These are phyloP conservation scores for Penicillium sumatraense DNA, from an alignment of 2,329 filamentous ascomycete species.

Conservation along the genomic window DNA sequence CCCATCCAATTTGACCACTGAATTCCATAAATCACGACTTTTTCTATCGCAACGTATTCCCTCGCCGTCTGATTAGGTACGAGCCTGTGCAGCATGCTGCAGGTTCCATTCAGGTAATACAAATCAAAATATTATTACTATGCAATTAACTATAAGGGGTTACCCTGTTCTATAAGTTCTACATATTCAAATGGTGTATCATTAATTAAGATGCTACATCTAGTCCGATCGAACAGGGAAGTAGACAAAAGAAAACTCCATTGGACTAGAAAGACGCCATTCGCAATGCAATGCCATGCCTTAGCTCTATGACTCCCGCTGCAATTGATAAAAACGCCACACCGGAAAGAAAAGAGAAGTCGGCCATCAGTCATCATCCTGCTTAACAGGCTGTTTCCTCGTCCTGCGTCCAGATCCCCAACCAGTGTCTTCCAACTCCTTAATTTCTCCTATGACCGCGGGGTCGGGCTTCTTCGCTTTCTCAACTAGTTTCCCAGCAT, in stretches of 20 bases:
- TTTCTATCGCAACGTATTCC: not conserved
- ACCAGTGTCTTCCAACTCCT: constrained; percentile 38
- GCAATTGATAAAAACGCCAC: constrained; percentile 6
- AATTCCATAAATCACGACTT: not conserved
- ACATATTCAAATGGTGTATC: not conserved
- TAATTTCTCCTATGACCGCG: constrained; percentile 33
- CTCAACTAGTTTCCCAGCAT: constrained; percentile 48
- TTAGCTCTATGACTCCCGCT: not conserved
- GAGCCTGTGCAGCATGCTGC: too few species aligned
- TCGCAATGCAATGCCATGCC: constrained; percentile 25
- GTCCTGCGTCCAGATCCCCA: constrained; percentile 43
- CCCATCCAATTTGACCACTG: constrained; percentile 24
- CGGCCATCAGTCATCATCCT: constrained; percentile 22
- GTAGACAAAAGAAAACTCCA: constrained; percentile 1
- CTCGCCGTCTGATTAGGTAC: too few species aligned
- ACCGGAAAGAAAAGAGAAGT: not conserved
- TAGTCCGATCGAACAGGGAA: not conserved
- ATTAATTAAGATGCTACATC: not conserved
- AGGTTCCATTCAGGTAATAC: too few species aligned
- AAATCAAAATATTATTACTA: too few species aligned
- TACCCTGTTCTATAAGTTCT: too few species aligned
- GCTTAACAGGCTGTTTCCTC: constrained; percentile 33
- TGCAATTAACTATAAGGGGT: too few species aligned
- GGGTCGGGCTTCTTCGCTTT: constrained; percentile 25
- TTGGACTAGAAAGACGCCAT: constrained; percentile 16